These are phyloP conservation scores for Babesia ovis DNA, from an alignment of 169 alveolate genomes.

Conservation along the genomic window DNA sequence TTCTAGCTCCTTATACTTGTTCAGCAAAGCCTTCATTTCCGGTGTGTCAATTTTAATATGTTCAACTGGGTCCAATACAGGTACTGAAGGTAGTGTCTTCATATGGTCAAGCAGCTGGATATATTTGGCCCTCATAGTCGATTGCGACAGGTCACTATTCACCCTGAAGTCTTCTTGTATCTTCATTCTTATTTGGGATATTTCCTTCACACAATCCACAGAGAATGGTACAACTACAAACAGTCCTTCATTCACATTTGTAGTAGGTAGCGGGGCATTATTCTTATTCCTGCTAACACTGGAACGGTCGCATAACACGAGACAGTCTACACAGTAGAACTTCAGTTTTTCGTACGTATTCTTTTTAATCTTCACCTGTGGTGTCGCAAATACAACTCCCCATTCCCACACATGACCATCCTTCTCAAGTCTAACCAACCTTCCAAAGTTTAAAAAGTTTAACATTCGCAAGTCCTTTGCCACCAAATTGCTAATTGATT, in stretches of 20 bases:
- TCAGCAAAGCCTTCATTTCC: slow-evolving; percentile 60
- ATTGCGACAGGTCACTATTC: slow-evolving; percentile 28
- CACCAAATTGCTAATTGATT: slow-evolving; percentile 69
- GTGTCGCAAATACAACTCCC: slow-evolving; percentile 62
- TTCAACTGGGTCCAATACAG: slow-evolving; percentile 89
- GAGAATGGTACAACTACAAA: slow-evolving; percentile 51
- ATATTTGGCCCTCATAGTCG: slow-evolving; percentile 40
- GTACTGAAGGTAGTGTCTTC: slow-evolving; percentile 65
- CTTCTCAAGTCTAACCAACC: slow-evolving; percentile 44
- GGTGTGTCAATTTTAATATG: slow-evolving; percentile 88
- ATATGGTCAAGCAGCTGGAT: slow-evolving; percentile 37
- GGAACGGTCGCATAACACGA: slow-evolving; percentile 33
- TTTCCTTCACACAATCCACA: slow-evolving; percentile 52
- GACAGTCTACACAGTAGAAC: slow-evolving; percentile 55
- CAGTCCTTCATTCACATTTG: slow-evolving; percentile 16
- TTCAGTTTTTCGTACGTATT: slow-evolving; percentile 17
- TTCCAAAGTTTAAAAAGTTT: slow-evolving; percentile 48
- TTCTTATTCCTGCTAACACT: slow-evolving; percentile 20
- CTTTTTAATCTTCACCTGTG: slow-evolving; percentile 32
- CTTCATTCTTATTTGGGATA: slow-evolving; percentile 56
- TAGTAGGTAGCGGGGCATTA: slow-evolving; percentile 37
- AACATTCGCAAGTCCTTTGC: slow-evolving; percentile 47
- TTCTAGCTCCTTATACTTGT: slow-evolving; percentile 51
- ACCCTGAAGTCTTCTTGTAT: slow-evolving; percentile 38
- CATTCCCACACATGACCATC: slow-evolving; percentile 63